Conservation (phyloP, 306 rosid genomes). For the Malus fusca region DNA sequence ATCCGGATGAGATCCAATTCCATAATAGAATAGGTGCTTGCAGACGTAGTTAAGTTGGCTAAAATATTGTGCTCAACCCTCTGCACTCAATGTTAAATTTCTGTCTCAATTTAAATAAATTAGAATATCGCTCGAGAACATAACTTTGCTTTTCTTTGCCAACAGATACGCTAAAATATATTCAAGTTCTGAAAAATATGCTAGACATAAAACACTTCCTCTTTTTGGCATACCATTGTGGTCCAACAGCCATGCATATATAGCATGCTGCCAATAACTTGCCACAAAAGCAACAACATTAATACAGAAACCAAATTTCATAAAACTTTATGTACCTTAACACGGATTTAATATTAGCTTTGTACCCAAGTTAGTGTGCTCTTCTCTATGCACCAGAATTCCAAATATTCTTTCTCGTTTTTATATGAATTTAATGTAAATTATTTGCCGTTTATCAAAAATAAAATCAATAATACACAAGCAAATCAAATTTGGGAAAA, state of each 20-base stretch:
- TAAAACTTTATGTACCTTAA: background rate
- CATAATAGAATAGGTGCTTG: too few species aligned
- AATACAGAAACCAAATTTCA: background rate
- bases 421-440: background rate
- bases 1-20: too few species aligned
- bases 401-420: background rate
- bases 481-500: background rate
- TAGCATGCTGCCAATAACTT: background rate
- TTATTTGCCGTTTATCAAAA: too few species aligned
- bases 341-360: background rate
- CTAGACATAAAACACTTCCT: background rate
- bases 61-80: fast-evolving
- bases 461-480: background rate
- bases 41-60: background rate
- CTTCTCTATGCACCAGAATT: background rate
- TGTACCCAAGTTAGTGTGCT: background rate
- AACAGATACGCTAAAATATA: background rate
- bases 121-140: background rate
- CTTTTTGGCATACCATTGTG: background rate
- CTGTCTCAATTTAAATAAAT: too few species aligned
- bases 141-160: background rate
- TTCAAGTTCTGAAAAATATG: background rate
- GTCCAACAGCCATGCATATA: background rate
- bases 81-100: fast-evolving
- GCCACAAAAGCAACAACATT: background rate